These are phyloP conservation scores for Paramecium primaurelia DNA, from an alignment of 73 alveolate species.

Conservation along the genomic window DNA sequence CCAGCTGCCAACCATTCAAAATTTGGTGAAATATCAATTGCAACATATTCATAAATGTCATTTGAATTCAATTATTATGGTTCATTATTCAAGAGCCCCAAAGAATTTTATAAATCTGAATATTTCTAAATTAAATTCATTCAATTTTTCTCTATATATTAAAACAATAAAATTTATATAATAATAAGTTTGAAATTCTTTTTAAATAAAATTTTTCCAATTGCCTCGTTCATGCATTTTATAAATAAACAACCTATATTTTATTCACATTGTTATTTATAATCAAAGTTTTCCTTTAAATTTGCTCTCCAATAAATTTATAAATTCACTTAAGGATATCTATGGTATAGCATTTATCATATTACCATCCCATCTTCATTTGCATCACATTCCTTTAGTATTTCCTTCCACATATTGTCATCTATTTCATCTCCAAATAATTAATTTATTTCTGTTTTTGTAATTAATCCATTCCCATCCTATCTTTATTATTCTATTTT, in stretches of 20 bases:
- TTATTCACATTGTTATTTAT: neutral
- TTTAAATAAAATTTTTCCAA: neutral
- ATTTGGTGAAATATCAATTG: neutral
- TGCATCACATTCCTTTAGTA: slow-evolving; percentile 27
- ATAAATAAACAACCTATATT: neutral
- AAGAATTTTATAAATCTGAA: neutral
- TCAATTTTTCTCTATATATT: neutral
- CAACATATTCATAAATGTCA: neutral
- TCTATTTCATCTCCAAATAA: slow-evolving; percentile 43
- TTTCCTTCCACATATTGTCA: slow-evolving; percentile 40
- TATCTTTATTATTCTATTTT: neutral
- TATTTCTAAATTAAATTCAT: neutral
- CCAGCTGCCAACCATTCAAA: neutral
- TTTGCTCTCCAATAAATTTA: neutral
- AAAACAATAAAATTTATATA: neutral
- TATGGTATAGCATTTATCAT: neutral
- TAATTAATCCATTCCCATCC: slow-evolving; percentile 40
- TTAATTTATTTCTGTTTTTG: slow-evolving; percentile 8
- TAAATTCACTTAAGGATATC: neutral
- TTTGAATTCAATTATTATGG: neutral
- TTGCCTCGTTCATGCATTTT: neutral
- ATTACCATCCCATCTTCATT: slow-evolving; percentile 37
- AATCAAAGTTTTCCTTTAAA: neutral
- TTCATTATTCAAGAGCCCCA: neutral
- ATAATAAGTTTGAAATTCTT: neutral